Conservation (phyloP, 2,329 filamentous ascomycete species). For the Blumeria hordei region DNA sequence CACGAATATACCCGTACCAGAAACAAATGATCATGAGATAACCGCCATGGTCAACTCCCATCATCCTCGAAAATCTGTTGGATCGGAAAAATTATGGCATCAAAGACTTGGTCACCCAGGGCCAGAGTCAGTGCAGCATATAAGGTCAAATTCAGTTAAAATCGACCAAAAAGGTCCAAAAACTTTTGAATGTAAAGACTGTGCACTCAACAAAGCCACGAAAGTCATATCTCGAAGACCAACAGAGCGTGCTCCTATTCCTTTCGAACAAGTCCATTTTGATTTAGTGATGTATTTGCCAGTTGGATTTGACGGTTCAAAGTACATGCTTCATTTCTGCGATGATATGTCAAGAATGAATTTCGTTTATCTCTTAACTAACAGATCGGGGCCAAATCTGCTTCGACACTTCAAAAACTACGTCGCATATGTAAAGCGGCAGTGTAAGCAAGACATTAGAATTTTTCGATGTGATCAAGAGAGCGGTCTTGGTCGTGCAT, state of each 20-base stretch:
- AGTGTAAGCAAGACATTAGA: background rate
- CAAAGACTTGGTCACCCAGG: background rate
- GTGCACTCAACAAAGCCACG: constrained; percentile 1
- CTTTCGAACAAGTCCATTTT: constrained; percentile 1
- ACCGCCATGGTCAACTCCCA: background rate
- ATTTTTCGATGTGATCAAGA: background rate
- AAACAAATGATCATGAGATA: background rate
- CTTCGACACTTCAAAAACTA: background rate
- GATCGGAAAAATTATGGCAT: background rate
- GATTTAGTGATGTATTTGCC: background rate
- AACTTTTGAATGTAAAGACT: background rate
- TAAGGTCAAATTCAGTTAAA: background rate
- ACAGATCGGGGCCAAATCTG: background rate
- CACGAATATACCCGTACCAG: background rate
- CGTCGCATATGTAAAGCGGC: background rate
- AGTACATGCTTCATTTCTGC: background rate
- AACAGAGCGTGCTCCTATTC: background rate
- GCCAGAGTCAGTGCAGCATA: background rate
- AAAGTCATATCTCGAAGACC: background rate
- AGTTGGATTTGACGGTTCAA: background rate
- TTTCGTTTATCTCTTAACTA: background rate
- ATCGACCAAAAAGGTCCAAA: background rate
- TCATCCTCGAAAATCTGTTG: background rate
- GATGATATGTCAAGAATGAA: background rate
- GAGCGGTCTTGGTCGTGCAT: background rate